Conservation (phyloP, 345 rosid genomes). For the Firmiana major region DNA sequence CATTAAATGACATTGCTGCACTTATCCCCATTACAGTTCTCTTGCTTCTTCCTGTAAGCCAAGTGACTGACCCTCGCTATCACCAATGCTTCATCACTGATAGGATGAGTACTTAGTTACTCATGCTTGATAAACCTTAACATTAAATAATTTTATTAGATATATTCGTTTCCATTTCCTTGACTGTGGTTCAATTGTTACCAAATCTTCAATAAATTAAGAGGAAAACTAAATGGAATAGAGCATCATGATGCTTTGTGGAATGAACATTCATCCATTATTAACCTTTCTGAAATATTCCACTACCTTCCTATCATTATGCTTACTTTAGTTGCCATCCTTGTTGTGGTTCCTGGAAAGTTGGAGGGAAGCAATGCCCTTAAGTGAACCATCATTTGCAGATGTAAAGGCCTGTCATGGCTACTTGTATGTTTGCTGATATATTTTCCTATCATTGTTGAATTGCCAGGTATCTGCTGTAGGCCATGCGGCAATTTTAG, state of each 20-base stretch:
- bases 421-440: background rate
- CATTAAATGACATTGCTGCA: constrained; percentile 43
- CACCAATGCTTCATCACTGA: background rate
- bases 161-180: background rate
- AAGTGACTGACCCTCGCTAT: background rate
- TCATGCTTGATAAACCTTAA: background rate
- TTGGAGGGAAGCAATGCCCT: background rate
- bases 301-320: background rate
- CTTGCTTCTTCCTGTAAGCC: constrained; percentile 64
- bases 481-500: constrained; percentile 63
- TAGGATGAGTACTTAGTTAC: background rate
- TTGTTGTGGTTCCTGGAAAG: background rate
- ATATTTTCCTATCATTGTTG: background rate
- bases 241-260: background rate
- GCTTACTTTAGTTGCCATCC: background rate
- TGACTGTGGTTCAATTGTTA: background rate
- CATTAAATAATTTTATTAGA: background rate
- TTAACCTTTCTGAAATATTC: background rate
- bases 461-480: constrained; percentile 46
- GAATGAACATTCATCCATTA: background rate
- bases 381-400: background rate
- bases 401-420: background rate
- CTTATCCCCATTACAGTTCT: constrained; percentile 55
- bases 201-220: background rate
- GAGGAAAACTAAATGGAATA: background rate